A percentile compares a stretch with the other conserved stretches of the same genome.
Conservation (phyloP, 106 monocot genomes). For the Iris macrosiphon region DNA sequence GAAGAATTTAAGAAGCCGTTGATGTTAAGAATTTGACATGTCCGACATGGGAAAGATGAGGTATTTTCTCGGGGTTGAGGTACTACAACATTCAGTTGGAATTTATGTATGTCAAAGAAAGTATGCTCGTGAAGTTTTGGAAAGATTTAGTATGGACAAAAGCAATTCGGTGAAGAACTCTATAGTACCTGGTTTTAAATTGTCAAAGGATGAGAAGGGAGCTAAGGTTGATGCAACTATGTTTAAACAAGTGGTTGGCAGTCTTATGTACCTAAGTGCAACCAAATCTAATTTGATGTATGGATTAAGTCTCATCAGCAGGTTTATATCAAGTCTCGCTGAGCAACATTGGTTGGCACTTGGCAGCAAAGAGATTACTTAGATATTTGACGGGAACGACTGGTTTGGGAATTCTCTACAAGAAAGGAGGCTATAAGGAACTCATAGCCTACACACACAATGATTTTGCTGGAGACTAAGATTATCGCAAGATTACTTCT, state of each 20-base stretch:
- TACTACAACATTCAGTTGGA: background rate
- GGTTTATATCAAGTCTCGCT: constrained; percentile 2
- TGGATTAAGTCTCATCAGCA: constrained; percentile 2
- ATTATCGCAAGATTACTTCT: constrained; percentile 7
- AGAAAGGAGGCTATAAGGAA: background rate
- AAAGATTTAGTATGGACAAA: background rate
- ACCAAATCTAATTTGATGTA: constrained; percentile 6
- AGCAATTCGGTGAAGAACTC: background rate
- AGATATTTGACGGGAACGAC: constrained; percentile 1
- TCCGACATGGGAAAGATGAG: constrained; percentile 6
- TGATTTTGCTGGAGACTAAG: constrained; percentile 7
- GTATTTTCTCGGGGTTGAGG: constrained; percentile 2
- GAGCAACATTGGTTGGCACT: background rate
- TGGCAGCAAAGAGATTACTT: background rate
- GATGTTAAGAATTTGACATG: constrained; percentile 8
- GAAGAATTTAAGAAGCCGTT: constrained; percentile 6
- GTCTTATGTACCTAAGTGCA: constrained; percentile 2
- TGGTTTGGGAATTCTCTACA: constrained; percentile 2
- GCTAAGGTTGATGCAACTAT: constrained; percentile 1
- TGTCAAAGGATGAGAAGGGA: background rate
- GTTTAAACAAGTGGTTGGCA: constrained; percentile 4
- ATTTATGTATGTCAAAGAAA: constrained; percentile 3
- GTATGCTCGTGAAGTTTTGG: background rate
- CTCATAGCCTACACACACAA: background rate
- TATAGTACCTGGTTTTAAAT: background rate